phyloP scores from a whole-genome alignment of 306 rosid genomes.

The Cercis canadensis region DNA sequence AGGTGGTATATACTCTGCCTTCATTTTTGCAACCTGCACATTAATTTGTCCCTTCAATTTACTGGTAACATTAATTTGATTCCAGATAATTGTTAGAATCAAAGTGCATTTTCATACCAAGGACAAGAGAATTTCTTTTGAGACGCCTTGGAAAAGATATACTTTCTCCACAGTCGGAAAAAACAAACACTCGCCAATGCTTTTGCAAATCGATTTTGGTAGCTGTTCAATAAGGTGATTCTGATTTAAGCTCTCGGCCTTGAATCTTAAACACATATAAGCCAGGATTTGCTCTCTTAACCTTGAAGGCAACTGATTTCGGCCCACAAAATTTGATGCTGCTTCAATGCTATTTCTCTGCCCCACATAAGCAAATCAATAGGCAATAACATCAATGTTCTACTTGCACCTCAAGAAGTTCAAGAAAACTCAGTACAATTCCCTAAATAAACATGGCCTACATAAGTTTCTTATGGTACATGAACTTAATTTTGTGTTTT shows the following conservation, averaged over 20 bases:
- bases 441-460: too few relatives aligned
- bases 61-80: not conserved
- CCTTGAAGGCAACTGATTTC: constrained; percentile 75
- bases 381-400: constrained; percentile 5
- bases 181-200: constrained; percentile 80
- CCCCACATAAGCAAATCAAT: constrained; percentile 20
- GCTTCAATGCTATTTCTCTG: constrained; percentile 89
- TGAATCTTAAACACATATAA: constrained; percentile 91
- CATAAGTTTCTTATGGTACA: too few relatives aligned
- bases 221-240: constrained; percentile 80
- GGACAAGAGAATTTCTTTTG: constrained; percentile 63
- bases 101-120: constrained; percentile 49
- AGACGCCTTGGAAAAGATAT: constrained; percentile 79
- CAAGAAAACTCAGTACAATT: not conserved
- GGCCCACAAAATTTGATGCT: constrained; percentile 81
- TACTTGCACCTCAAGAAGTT: not conserved
- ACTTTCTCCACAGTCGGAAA: constrained; percentile 64
- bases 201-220: constrained; percentile 80
- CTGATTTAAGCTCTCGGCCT: constrained; percentile 90
- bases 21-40: constrained; percentile 76
- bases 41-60: not conserved
- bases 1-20: constrained; percentile 92
- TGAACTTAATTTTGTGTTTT: not conserved
- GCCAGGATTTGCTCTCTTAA: constrained; percentile 78
- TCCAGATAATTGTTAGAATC: not conserved